Conservation (phyloP, 768 basidiomycete genomes). For the Scleroderma citrinum region DNA sequence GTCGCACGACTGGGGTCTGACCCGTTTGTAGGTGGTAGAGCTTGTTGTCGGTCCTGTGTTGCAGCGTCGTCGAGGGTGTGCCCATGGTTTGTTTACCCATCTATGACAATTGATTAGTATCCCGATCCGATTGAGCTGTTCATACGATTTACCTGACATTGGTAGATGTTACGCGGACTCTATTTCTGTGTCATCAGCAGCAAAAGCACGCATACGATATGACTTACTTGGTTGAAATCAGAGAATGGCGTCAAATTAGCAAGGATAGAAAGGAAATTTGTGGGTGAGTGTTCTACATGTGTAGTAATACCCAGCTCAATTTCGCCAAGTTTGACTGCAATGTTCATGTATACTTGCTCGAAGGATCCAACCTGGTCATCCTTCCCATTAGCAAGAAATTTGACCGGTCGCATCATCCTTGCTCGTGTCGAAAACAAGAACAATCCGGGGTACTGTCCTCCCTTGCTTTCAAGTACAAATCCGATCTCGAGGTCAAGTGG, state of each 20-base stretch:
- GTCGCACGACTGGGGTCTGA: slow-evolving; percentile 92
- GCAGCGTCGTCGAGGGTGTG: slow-evolving; percentile 87
- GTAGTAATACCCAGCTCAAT: slow-evolving; percentile 71
- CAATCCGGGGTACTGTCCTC: slow-evolving; percentile 95
- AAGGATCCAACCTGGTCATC: slow-evolving; percentile 93
- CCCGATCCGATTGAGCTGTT: neutral
- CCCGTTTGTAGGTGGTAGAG: slow-evolving; percentile 93
- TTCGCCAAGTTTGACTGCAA: slow-evolving; percentile 86
- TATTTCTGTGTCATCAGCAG: slow-evolving; percentile 23
- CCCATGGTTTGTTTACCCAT: slow-evolving; percentile 99
- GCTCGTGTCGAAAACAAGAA: slow-evolving; percentile 84
- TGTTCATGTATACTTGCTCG: slow-evolving; percentile 99
- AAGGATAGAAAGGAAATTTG: slow-evolving; percentile 92
- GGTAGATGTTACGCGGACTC: slow-evolving; percentile 89
- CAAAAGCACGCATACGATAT: neutral
- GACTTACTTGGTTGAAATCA: slow-evolving; percentile 91
- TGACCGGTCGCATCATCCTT: slow-evolving; percentile 98
- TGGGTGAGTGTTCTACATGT: slow-evolving; percentile 92
- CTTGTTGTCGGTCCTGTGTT: slow-evolving; percentile 96
- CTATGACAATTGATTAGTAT: slow-evolving; percentile 35
- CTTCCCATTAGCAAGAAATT: slow-evolving; percentile 77
- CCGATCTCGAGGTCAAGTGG: slow-evolving; percentile 96
- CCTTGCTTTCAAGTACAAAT: slow-evolving; percentile 78
- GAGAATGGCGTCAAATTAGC: slow-evolving; percentile 99
- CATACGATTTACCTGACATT: slow-evolving; percentile 65